Evolutionary conservation across 208 protist genomes (phyloP).

Genomic region (Novymonas esmeraldas): DNA sequence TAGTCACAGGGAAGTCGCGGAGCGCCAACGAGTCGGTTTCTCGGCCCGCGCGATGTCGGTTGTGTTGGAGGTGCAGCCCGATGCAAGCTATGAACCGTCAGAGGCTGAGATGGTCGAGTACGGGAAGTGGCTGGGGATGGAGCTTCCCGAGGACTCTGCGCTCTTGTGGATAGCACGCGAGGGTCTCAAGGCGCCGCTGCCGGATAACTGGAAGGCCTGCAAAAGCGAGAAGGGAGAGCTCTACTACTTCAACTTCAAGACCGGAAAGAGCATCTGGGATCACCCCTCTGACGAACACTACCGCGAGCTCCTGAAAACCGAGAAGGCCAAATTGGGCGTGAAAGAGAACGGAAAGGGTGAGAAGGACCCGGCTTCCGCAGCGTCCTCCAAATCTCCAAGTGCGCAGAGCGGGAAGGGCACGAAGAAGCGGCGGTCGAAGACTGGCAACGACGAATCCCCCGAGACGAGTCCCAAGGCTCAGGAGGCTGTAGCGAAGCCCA

Average conservation of each 20-base stretch:
- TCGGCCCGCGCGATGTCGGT: conserved; percentile 57
- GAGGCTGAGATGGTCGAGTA: conserved; percentile 93
- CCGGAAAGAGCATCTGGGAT: conserved; percentile 93
- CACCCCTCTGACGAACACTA: conserved; percentile 96
- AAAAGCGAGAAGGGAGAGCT: conserved; percentile 92
- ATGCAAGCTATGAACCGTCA: conserved; percentile 93
- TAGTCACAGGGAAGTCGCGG: background rate
- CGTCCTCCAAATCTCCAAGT: background rate
- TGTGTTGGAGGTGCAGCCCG: conserved; percentile 81
- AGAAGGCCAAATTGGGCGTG: conserved; percentile 43
- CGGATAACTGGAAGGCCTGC: conserved; percentile 94
- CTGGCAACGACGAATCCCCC: background rate
- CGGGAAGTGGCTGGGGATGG: conserved; percentile 96
- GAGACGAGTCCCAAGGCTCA: conserved; percentile 7
- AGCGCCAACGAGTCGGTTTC: background rate
- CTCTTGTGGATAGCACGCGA: conserved; percentile 95
- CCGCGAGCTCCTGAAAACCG: conserved; percentile 68
- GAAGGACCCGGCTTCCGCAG: conserved; percentile 12
- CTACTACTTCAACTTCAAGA: conserved; percentile 97
- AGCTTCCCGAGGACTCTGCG: conserved; percentile 84
- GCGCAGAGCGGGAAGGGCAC: conserved; percentile 10
- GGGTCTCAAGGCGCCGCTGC: conserved; percentile 94
- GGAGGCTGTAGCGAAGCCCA: conserved; percentile 7
- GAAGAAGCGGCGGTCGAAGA: conserved; percentile 33
- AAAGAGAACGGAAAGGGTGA: conserved; percentile 39